A percentile compares a stretch with the other conserved stretches of the same genome.
Conservation (phyloP, 2,329 filamentous ascomycete species). For the Fusarium transvaalense region DNA sequence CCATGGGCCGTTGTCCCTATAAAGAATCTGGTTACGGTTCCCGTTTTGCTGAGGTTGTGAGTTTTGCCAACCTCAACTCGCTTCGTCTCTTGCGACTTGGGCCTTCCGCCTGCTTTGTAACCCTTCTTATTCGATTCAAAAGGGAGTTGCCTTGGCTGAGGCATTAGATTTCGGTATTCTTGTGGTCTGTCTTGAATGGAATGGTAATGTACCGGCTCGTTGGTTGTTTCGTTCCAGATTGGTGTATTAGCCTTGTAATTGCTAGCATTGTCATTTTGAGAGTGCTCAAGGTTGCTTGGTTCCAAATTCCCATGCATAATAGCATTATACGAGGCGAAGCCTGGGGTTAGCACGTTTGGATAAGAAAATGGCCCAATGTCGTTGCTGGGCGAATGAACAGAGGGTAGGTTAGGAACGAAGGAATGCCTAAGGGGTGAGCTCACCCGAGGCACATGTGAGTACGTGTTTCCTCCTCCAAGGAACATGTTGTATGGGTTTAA, state of each 20-base stretch:
- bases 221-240: slow-evolving; percentile 3
- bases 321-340: not conserved
- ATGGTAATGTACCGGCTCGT: not conserved
- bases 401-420: slow-evolving; percentile 18
- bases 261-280: not conserved
- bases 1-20: not conserved
- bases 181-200: not conserved
- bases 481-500: slow-evolving; percentile 46
- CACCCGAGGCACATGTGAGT: slow-evolving; percentile 42
- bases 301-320: not conserved
- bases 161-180: slow-evolving; percentile 50
- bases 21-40: not conserved
- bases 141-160: slow-evolving; percentile 50
- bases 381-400: not conserved
- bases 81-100: not conserved
- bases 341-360: not conserved
- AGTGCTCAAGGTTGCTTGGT: not conserved
- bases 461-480: slow-evolving; percentile 20
- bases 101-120: not conserved
- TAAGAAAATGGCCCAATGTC: not conserved
- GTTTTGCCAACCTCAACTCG: not conserved
- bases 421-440: slow-evolving; percentile 48
- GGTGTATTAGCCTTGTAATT: not conserved
- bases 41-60: not conserved
- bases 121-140: slow-evolving; percentile 34